Evolutionary conservation across 2,329 filamentous ascomycete genomes (phyloP).

Genomic region (Drechslerella stenobrocha): DNA sequence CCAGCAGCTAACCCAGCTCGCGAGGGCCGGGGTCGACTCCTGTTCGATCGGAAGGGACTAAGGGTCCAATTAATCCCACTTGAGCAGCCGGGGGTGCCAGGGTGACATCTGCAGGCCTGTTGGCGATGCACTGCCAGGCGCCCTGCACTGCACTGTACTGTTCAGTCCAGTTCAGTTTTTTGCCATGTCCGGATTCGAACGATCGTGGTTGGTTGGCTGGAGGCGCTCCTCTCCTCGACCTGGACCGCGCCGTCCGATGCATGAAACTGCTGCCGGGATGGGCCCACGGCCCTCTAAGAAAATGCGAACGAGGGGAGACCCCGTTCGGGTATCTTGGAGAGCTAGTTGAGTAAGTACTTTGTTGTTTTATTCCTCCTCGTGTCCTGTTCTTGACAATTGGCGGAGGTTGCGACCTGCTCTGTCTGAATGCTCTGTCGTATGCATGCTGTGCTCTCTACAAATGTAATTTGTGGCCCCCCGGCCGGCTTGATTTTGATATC

Average conservation of each 20-base stretch:
- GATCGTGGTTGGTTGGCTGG: conserved; percentile 3
- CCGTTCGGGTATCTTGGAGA: neutral
- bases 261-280: neutral
- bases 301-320: neutral
- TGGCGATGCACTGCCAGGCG: conserved; percentile 9
- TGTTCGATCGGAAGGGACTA: too few species aligned
- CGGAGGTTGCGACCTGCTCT: conserved; percentile 1
- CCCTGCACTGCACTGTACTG: too few species aligned
- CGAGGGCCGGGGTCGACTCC: too few species aligned
- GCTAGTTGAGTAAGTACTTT: too few species aligned
- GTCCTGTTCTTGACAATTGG: neutral
- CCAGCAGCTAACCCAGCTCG: too few species aligned
- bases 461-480: too few species aligned
- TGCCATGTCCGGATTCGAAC: too few species aligned
- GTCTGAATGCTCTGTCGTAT: conserved; percentile 1
- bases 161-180: too few species aligned
- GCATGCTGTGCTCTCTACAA: neutral
- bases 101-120: conserved; percentile 12
- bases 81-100: conserved; percentile 21
- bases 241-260: neutral
- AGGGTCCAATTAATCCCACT: conserved; percentile 35
- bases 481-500: too few species aligned
- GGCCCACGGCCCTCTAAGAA: neutral
- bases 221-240: conserved; percentile 1
- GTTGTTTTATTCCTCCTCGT: too few species aligned